A percentile compares a stretch with the other conserved stretches of the same genome.
These are phyloP conservation scores for Asclepias syriaca DNA, from an alignment of 257 asterid species.

Conservation along the genomic window DNA sequence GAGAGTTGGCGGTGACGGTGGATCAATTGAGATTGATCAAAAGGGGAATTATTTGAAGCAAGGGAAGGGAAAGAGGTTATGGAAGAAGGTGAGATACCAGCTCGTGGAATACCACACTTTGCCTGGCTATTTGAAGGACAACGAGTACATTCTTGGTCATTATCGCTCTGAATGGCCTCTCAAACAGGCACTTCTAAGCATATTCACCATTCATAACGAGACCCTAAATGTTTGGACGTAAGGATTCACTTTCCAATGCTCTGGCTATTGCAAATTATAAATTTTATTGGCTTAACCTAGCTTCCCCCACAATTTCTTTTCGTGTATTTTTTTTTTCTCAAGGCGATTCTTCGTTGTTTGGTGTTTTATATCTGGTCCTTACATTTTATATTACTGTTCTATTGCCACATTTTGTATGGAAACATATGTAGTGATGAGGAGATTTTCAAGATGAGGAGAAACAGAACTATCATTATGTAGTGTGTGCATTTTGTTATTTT, in stretches of 20 bases:
- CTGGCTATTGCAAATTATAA: conserved; percentile 1
- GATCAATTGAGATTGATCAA: conserved; percentile 31
- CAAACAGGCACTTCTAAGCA: conserved; percentile 70
- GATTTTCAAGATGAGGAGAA: neutral
- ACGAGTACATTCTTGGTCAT: conserved; percentile 72
- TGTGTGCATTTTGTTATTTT: neutral
- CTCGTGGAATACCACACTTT: conserved; percentile 88
- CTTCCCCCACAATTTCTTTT: neutral
- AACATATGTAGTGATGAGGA: neutral
- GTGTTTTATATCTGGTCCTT: neutral
- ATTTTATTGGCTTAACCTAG: neutral
- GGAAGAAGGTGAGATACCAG: conserved; percentile 92
- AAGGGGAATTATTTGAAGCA: conserved; percentile 22
- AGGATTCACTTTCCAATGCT: conserved; percentile 21
- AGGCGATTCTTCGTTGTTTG: neutral
- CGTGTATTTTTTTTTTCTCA: neutral
- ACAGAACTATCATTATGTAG: neutral
- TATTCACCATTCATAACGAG: conserved; percentile 90
- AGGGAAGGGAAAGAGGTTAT: conserved; percentile 66
- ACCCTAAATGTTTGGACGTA: conserved; percentile 98
- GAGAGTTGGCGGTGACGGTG: conserved; percentile 15
- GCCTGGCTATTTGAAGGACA: conserved; percentile 95
- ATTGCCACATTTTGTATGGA: neutral
- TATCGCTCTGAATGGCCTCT: conserved; percentile 93
- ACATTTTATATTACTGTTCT: neutral